Conservation (phyloP, 345 rosid genomes). For the Viola odorata region DNA sequence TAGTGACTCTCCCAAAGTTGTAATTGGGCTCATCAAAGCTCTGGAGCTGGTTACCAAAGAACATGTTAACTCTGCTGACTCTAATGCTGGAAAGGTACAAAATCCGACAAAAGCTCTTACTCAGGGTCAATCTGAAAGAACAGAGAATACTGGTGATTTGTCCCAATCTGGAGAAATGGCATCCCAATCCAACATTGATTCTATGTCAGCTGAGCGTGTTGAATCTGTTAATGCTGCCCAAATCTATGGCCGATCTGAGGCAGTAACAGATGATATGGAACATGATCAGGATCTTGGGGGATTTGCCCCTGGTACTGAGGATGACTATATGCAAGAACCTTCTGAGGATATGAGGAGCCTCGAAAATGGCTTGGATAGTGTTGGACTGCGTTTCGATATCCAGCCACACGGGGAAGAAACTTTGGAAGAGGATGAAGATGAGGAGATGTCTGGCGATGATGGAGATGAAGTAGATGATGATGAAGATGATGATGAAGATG, state of each 20-base stretch:
- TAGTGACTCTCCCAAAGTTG: constrained; percentile 79
- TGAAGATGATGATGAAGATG: constrained; percentile 68
- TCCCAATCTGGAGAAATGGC: constrained; percentile 52
- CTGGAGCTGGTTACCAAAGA: constrained; percentile 93
- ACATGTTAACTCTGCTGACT: constrained; percentile 61
- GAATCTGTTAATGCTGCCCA: constrained; percentile 47
- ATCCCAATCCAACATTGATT: constrained; percentile 52
- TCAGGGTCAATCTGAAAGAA: constrained; percentile 44
- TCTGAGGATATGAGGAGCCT: constrained; percentile 66
- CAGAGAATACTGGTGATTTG: constrained; percentile 45
- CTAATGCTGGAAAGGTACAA: constrained; percentile 52
- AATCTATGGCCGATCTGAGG: constrained; percentile 66
- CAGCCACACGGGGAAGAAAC: constrained; percentile 71
- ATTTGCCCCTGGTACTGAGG: constrained; percentile 62
- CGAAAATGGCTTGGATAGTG: constrained; percentile 62
- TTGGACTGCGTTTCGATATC: constrained; percentile 73
- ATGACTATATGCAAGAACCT: constrained; percentile 85
- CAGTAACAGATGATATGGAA: constrained; percentile 90
- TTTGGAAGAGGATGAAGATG: constrained; percentile 81
- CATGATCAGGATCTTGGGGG: constrained; percentile 86
- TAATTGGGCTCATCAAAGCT: constrained; percentile 69
- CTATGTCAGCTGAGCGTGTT: constrained; percentile 45
- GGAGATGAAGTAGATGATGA: constrained; percentile 68
- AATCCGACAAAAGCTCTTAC: constrained; percentile 49
- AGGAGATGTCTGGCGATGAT: constrained; percentile 83